Percentiles rank a stretch among this genome's conserved stretches.
These are phyloP conservation scores for Aspergillus costaricaensis DNA, from an alignment of 2,329 filamentous ascomycete genomes.

Conservation along the genomic window DNA sequence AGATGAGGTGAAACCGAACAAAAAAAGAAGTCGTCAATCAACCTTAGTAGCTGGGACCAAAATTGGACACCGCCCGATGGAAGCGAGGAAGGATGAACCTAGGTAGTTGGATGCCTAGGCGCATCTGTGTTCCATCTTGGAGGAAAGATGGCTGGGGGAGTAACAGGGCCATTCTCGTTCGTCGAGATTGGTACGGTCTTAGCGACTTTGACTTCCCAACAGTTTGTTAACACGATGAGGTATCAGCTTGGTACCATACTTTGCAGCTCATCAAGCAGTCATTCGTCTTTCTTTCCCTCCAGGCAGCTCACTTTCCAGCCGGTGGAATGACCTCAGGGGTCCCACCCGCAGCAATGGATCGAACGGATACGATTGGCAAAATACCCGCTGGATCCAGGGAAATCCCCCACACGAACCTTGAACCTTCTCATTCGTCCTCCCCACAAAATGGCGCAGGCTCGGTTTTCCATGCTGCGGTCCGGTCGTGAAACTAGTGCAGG, in stretches of 20 bases:
- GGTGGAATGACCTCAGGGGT: conserved; percentile 5
- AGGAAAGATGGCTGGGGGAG: neutral
- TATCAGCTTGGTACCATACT: too few relatives aligned
- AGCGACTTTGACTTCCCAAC: too few relatives aligned
- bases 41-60: neutral
- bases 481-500: neutral
- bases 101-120: neutral
- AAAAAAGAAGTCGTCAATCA: neutral
- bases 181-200: too few relatives aligned
- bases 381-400: conserved; percentile 18
- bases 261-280: neutral
- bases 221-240: too few relatives aligned
- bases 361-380: conserved; percentile 18
- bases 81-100: neutral
- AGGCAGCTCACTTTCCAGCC: neutral
- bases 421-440: conserved; percentile 16
- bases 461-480: conserved; percentile 6
- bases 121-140: neutral
- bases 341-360: conserved; percentile 4
- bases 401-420: conserved; percentile 25
- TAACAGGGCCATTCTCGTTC: too few relatives aligned
- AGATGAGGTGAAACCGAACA: neutral
- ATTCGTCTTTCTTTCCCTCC: neutral
- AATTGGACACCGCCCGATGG: neutral
- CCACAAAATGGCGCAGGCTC: conserved; percentile 24